These are phyloP conservation scores for Salix udensis DNA, from an alignment of 345 rosid species.

Conservation along the genomic window DNA sequence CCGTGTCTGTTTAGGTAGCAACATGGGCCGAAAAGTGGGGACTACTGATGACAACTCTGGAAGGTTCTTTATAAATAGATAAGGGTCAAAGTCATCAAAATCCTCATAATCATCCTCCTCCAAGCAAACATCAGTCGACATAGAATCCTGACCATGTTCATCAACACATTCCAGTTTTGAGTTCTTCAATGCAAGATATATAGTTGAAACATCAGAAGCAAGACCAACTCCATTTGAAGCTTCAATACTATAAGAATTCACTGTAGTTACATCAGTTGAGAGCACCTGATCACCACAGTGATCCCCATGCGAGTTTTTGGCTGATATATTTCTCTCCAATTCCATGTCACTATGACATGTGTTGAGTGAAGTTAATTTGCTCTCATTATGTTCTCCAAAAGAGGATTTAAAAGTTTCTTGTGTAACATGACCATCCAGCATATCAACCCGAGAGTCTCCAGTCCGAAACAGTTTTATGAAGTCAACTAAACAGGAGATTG, in stretches of 20 bases:
- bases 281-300: conserved; percentile 37
- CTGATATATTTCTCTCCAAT: conserved; percentile 25
- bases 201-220: conserved; percentile 82
- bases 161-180: conserved; percentile 90
- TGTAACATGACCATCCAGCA: conserved; percentile 20
- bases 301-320: conserved; percentile 27
- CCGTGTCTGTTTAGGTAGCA: conserved; percentile 92
- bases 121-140: conserved; percentile 53
- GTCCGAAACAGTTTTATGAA: conserved; percentile 28
- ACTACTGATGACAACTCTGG: conserved; percentile 83
- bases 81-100: conserved; percentile 89
- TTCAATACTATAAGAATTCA: conserved; percentile 35
- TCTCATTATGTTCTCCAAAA: conserved; percentile 25
- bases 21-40: conserved; percentile 75
- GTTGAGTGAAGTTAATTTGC: conserved; percentile 17
- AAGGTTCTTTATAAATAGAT: conserved; percentile 82
- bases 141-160: conserved; percentile 77
- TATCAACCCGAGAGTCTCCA: conserved; percentile 25
- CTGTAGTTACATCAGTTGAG: conserved; percentile 34
- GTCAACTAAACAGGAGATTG: conserved; percentile 21
- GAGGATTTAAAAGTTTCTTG: conserved; percentile 22
- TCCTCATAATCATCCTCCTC: conserved; percentile 78
- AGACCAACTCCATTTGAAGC: conserved; percentile 51
- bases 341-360: conserved; percentile 19
- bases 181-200: conserved; percentile 93